Evolutionary conservation across 2,329 filamentous ascomycete species (phyloP).

Genomic region (Cadophora luteo-olivacea): DNA sequence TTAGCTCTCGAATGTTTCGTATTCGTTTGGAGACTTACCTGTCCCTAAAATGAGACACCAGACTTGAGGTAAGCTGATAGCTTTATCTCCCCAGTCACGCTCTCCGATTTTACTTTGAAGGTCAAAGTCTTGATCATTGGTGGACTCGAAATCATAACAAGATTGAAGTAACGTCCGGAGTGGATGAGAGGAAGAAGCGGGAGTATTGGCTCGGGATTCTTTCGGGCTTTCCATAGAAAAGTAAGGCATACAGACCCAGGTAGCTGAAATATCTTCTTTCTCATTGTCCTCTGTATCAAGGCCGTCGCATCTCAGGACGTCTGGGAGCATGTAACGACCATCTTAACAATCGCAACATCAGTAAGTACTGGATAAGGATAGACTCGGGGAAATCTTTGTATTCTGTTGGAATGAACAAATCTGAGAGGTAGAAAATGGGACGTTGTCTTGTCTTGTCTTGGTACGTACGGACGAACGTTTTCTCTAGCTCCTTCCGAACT

Average conservation of each 20-base stretch:
- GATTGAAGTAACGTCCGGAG: background rate
- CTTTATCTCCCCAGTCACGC: background rate
- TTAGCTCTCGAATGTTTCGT: background rate
- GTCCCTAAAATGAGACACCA: background rate
- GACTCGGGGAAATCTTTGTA: too few species aligned
- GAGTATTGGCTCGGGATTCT: background rate
- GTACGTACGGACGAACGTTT: background rate
- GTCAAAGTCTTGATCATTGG: background rate
- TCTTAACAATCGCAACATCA: background rate
- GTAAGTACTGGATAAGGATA: background rate
- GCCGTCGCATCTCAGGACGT: background rate
- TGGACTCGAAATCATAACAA: background rate
- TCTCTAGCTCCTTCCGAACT: background rate
- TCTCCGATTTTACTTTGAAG: background rate
- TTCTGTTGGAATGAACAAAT: too few species aligned
- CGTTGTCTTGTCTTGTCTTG: too few species aligned
- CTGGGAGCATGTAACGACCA: background rate
- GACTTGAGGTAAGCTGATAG: background rate
- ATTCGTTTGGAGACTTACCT: background rate
- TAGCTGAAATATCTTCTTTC: background rate
- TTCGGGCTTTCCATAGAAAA: background rate
- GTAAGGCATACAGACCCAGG: background rate
- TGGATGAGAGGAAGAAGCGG: background rate
- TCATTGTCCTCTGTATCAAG: background rate
- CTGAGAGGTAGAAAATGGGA: too few species aligned